Evolutionary conservation across 2,329 filamentous ascomycete genomes (phyloP), one percentile per base, ranked within the genome.

Genomic region (Chaetothyriales sp.): DNA sequence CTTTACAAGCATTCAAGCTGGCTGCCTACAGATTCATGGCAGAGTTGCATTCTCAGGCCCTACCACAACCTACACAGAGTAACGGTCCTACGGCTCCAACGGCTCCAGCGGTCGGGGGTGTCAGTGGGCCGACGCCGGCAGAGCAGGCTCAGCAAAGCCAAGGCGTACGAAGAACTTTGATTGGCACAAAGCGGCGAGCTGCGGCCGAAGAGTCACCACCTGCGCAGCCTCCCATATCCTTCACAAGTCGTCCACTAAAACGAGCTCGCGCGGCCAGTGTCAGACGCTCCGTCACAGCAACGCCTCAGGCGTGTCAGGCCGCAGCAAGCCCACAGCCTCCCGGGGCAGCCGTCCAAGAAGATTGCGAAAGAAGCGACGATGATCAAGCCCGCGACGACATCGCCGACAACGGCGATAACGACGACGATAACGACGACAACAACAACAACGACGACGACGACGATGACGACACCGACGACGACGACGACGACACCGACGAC

Each of bases 131-230:
- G 33, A 40, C 33, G 15, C 33, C 33, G 13, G 33, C 33, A 15
- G 33, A 40, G 15, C 33, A 40, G 15, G 33, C 15, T 40, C 33
- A 40, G 15, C 33, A 40, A 40, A 15, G 33, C 33, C 33, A 40
- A 2, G 15, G 33, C 15, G 47, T 28, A 22, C 33, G 44, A 5
- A 53, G 49, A 10, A 43, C 54, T 2, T 56, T 54, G 28, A 53
- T 53, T 7, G 46, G 45, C 19, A 47, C 50, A 5, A 59, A 57
- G 49, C 54, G 55, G 46, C 56, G 54, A 47, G 19, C 48, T 13
- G 46, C 37, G 15, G 52, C 53, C 18, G 25, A 33, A 20, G 44
- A 49, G 22, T 40, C 49, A 18, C 18, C 44, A 33, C 49, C 33
- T 40, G 33, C 8, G 5, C 33, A 40, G 33, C 33, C 33, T 40